Evolutionary conservation across 768 basidiomycete species (phyloP).

Genomic region (Sarcomyxa edulis): DNA sequence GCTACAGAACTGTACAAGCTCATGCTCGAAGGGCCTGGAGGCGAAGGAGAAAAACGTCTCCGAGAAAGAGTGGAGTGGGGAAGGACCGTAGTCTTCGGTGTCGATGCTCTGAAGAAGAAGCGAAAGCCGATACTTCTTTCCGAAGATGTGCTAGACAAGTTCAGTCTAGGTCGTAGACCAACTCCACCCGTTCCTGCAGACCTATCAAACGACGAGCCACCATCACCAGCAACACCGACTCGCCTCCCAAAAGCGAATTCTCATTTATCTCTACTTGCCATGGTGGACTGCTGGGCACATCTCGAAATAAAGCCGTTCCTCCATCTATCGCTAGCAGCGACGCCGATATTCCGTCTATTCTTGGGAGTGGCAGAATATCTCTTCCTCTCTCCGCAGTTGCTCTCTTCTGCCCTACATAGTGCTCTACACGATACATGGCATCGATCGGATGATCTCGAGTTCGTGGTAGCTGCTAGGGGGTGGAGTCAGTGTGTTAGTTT

Average conservation of each 20-base stretch:
- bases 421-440: constrained; percentile 75
- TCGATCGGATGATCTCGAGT: constrained; percentile 88
- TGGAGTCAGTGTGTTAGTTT: constrained; percentile 97
- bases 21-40: constrained; percentile 65
- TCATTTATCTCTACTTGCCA: constrained; percentile 89
- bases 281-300: constrained; percentile 97
- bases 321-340: constrained; percentile 90
- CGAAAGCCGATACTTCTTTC: constrained; percentile 73
- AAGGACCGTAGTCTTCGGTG: constrained; percentile 70
- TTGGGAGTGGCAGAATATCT: constrained; percentile 96
- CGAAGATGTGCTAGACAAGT: constrained; percentile 82
- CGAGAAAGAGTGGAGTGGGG: constrained; percentile 70
- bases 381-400: constrained; percentile 62
- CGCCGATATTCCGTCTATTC: constrained; percentile 94
- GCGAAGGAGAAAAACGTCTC: constrained; percentile 39
- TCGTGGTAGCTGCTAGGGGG: constrained; percentile 86
- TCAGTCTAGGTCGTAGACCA: constrained; percentile 61
- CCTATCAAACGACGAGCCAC: constrained; percentile 4
- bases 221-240: constrained; percentile 6
- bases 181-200: constrained; percentile 4
- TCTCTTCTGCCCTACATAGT: constrained; percentile 69
- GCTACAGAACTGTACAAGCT: constrained; percentile 91
- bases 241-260: constrained; percentile 47
- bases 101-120: constrained; percentile 13
- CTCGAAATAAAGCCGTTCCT: constrained; percentile 84